Evolutionary conservation across 345 rosid species (phyloP).

Genomic region (Microcos paniculata): DNA sequence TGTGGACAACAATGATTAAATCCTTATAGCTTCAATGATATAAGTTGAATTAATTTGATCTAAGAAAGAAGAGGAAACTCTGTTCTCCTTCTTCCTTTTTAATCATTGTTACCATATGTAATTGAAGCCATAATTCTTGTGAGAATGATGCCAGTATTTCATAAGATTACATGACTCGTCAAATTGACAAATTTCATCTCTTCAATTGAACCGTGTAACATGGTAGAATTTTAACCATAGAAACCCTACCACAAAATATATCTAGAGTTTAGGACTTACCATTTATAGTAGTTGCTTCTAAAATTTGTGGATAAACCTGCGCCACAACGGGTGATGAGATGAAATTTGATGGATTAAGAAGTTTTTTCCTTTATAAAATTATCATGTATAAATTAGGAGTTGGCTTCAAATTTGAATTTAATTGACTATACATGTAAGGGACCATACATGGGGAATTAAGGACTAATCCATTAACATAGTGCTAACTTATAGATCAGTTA

Average conservation of each 20-base stretch:
- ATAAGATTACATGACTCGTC: no score
- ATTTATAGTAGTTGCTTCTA: no score
- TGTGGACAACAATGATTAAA: background rate
- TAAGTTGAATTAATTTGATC: background rate
- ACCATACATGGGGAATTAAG: background rate
- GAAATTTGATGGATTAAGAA: background rate
- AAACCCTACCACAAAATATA: no score
- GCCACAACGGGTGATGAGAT: no score
- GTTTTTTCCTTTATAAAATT: no score
- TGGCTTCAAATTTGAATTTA: background rate
- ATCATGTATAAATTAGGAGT: background rate
- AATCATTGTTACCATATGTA: background rate
- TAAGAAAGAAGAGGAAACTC: background rate
- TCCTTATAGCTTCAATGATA: background rate
- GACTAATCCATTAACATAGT: background rate
- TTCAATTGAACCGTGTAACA: no score
- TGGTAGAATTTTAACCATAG: background rate
- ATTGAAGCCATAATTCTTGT: background rate
- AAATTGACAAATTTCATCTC: no score
- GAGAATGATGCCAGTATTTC: no score
- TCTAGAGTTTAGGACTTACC: no score
- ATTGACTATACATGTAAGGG: background rate
- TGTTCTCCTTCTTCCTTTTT: no score
- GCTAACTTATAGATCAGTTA: background rate
- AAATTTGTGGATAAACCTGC: no score